phyloP scores from a whole-genome alignment of 1,284 basidiomycete genomes.

The Polyporus tsugae region DNA sequence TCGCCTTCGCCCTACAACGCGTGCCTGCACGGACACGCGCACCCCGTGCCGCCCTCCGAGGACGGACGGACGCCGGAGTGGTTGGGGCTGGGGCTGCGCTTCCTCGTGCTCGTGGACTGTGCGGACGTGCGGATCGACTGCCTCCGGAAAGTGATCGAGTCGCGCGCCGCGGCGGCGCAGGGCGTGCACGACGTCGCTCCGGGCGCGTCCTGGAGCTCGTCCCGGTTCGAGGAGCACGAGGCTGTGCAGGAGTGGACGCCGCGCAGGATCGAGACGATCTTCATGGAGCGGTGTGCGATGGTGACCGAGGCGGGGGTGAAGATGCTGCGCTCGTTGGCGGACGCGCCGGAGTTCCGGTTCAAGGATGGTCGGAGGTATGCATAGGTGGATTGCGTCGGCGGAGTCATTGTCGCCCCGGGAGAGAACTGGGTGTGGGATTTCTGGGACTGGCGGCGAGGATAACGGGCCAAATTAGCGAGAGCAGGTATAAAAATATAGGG shows the following conservation, averaged over 20 bases:
- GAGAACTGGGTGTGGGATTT: no score
- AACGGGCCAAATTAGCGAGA: no score
- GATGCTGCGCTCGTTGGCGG: not conserved
- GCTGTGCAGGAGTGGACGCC: not conserved
- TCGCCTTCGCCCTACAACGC: not conserved
- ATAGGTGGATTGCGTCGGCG: no score
- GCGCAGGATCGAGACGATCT: not conserved
- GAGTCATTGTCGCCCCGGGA: no score
- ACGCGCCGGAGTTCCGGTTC: not conserved
- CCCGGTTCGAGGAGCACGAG: not conserved
- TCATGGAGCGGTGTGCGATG: not conserved
- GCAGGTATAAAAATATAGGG: no score
- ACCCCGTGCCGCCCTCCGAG: not conserved
- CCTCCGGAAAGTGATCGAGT: not conserved
- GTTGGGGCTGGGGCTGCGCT: not conserved
- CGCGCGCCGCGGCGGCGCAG: not conserved
- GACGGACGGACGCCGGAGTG: not conserved
- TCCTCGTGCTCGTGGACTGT: not conserved
- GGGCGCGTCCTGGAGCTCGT: not conserved
- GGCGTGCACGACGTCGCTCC: not conserved
- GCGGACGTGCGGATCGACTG: conserved; percentile 7
- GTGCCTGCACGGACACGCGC: not conserved
- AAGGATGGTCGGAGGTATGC: not conserved
- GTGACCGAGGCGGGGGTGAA: not conserved
- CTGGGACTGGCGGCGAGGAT: no score